Evolutionary conservation across 345 rosid genomes (phyloP).

Genomic region (Balakata baccata): DNA sequence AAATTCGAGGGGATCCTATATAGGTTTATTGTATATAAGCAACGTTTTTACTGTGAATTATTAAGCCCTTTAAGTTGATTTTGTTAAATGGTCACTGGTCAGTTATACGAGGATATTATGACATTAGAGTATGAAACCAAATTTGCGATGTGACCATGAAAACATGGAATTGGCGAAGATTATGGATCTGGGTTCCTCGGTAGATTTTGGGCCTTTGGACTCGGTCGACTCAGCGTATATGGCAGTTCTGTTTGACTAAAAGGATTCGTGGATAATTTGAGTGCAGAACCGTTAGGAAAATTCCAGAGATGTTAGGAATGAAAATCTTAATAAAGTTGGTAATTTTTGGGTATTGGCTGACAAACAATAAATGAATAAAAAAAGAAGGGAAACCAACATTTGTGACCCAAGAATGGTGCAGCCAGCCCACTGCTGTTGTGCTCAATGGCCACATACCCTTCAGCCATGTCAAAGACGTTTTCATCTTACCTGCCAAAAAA

Average conservation of each 20-base stretch:
- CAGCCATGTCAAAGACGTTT: background rate
- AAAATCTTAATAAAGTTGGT: too few relatives aligned
- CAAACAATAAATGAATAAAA: background rate
- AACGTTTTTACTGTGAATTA: background rate
- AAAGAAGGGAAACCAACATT: background rate
- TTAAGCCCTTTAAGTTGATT: background rate
- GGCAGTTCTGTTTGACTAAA: background rate
- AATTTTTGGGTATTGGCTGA: too few relatives aligned
- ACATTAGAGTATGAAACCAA: too few relatives aligned
- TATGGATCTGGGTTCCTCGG: background rate
- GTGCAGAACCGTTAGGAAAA: too few relatives aligned
- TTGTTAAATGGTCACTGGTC: too few relatives aligned
- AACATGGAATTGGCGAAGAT: too few relatives aligned
- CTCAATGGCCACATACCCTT: background rate
- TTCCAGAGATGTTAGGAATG: too few relatives aligned
- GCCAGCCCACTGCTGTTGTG: background rate
- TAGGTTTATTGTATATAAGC: slow-evolving; percentile 11
- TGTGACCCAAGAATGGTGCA: background rate
- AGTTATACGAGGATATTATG: too few relatives aligned
- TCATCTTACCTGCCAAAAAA: background rate
- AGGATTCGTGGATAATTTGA: background rate
- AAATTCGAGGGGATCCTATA: slow-evolving; percentile 3
- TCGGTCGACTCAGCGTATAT: background rate
- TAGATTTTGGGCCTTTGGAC: background rate
- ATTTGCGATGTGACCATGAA: too few relatives aligned